Evolutionary conservation across 1,139 yeast species (phyloP).

Genomic region (Suhomyces guaymorum): DNA sequence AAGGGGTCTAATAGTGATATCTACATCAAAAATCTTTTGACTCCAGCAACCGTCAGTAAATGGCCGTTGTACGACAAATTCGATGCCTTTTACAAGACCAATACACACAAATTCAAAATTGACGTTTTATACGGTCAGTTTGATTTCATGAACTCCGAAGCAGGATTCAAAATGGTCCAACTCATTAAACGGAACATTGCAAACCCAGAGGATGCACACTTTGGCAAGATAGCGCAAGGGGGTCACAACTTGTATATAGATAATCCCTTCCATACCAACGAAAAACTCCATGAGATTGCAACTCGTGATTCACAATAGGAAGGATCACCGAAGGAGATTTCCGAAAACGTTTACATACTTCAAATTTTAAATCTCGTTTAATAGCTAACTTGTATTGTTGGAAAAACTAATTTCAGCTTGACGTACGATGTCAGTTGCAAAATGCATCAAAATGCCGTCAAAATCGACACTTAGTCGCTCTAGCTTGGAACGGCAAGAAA

Average conservation of each 20-base stretch:
- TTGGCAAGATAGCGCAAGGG: slow-evolving; percentile 39
- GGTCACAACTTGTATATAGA: slow-evolving; percentile 51
- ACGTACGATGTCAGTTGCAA: too few relatives aligned
- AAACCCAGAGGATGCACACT: slow-evolving; percentile 49
- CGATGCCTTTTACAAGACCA: slow-evolving; percentile 23
- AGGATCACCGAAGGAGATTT: too few relatives aligned
- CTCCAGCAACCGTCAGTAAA: slow-evolving; percentile 76
- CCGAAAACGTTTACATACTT: too few relatives aligned
- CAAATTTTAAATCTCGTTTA: too few relatives aligned
- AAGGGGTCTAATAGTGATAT: slow-evolving; percentile 65
- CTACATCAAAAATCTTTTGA: slow-evolving; percentile 61
- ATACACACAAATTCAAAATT: slow-evolving; percentile 41
- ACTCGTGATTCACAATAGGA: too few relatives aligned
- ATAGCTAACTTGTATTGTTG: too few relatives aligned
- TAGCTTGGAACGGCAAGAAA: too few relatives aligned
- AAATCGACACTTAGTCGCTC: too few relatives aligned
- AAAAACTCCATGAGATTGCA: slow-evolving; percentile 19
- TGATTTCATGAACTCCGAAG: slow-evolving; percentile 84
- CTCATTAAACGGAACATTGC: slow-evolving; percentile 27
- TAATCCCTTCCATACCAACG: slow-evolving; percentile 58
- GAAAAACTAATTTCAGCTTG: too few relatives aligned
- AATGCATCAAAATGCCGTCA: too few relatives aligned
- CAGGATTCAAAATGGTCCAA: slow-evolving; percentile 58
- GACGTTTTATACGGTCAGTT: slow-evolving; percentile 74
- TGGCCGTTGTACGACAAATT: slow-evolving; percentile 74